phyloP scores from a whole-genome alignment of 2,329 filamentous ascomycete genomes.

The Biscogniauxia marginata region DNA sequence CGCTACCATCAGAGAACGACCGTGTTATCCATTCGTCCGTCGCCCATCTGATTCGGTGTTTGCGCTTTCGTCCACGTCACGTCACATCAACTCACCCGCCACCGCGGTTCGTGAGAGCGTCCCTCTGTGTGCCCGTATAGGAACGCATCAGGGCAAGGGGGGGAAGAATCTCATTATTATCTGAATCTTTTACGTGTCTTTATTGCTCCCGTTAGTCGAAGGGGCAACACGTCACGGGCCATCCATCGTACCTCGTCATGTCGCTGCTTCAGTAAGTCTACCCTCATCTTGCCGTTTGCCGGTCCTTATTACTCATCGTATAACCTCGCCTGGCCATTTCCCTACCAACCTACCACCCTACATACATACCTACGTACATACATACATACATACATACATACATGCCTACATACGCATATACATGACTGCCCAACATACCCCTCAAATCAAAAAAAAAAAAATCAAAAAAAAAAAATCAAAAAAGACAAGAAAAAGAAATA shows the following conservation, averaged over 20 bases:
- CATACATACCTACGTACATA: slow-evolving; percentile 6
- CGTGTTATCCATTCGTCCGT: background rate
- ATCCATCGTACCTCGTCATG: slow-evolving; percentile 7
- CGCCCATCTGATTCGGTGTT: no score
- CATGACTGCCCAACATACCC: background rate
- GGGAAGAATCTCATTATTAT: no score
- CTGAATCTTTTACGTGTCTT: no score
- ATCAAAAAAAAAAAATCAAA: background rate
- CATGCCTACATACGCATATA: slow-evolving; percentile 4
- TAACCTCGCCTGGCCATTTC: slow-evolving; percentile 10
- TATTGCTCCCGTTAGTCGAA: background rate
- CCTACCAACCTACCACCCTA: slow-evolving; percentile 13
- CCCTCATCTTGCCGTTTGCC: slow-evolving; percentile 1
- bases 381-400: slow-evolving; percentile 6
- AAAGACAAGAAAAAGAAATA: background rate
- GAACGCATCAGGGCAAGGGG: background rate
- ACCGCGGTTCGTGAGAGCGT: background rate
- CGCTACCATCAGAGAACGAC: background rate
- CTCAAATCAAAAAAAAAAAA: slow-evolving; percentile 1
- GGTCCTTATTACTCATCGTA: background rate
- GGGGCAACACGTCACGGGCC: background rate
- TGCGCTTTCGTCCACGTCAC: background rate
- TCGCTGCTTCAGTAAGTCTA: slow-evolving; percentile 20
- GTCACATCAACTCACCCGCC: background rate
- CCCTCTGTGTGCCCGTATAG: background rate